phyloP scores from a whole-genome alignment of 352 stramenopile species.

The Phytophthora chlamydospora region DNA sequence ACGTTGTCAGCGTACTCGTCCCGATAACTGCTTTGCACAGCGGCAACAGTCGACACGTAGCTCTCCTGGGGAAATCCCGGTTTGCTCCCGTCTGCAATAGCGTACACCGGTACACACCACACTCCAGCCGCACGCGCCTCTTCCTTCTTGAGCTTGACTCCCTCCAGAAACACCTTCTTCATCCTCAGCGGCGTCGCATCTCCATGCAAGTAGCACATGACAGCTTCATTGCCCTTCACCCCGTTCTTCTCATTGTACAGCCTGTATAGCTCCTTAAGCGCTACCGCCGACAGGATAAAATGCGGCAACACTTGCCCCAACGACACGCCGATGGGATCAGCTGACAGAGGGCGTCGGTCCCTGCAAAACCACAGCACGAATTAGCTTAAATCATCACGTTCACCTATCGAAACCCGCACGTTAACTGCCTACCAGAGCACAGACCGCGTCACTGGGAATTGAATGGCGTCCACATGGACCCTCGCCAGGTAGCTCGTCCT shows the following conservation, averaged over 20 bases:
- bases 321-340: constrained; percentile 42
- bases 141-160: constrained; percentile 37
- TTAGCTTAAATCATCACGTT: constrained; percentile 1
- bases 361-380: constrained; percentile 26
- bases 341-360: constrained; percentile 65
- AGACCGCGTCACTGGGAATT: constrained; percentile 70
- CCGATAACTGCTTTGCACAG: constrained; percentile 35
- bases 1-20: constrained; percentile 48
- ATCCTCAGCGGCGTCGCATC: constrained; percentile 18
- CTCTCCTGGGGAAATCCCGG: constrained; percentile 27
- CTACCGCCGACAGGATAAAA: constrained; percentile 44
- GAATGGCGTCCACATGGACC: constrained; percentile 61
- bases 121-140: constrained; percentile 21
- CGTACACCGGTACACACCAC: constrained; percentile 49
- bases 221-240: constrained; percentile 4
- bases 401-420: not conserved
- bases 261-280: constrained; percentile 60
- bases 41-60: constrained; percentile 40
- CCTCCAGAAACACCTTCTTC: constrained; percentile 33
- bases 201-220: constrained; percentile 54
- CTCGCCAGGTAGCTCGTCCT: constrained; percentile 14
- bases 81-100: constrained; percentile 13
- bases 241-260: constrained; percentile 28
- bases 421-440: constrained; percentile 61
- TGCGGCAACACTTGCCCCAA: constrained; percentile 55